Percentiles rank a stretch among this genome's conserved stretches.
These are phyloP conservation scores for Alternaria gansuensis DNA, from an alignment of 2,329 filamentous ascomycete species.

Conservation along the genomic window DNA sequence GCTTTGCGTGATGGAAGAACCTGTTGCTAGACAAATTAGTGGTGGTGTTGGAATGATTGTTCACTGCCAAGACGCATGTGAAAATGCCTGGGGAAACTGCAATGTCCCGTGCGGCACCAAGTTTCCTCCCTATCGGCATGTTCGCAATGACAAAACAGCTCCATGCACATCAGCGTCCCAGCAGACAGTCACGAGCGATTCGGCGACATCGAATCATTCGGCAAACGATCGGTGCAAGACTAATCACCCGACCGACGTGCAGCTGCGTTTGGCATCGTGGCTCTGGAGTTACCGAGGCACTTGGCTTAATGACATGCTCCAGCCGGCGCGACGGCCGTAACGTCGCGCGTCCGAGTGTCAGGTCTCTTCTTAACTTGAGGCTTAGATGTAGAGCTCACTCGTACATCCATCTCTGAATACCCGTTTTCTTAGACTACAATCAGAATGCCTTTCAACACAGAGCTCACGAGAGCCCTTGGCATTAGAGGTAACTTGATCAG, in stretches of 20 bases:
- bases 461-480: conserved; percentile 68
- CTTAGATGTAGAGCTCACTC: conserved; percentile 2
- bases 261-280: conserved; percentile 26
- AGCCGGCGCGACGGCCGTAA: conserved; percentile 24
- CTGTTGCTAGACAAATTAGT: too few relatives aligned
- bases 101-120: background rate
- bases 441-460: conserved; percentile 70
- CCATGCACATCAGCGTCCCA: background rate
- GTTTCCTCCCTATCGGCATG: background rate
- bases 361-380: conserved; percentile 14
- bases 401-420: background rate
- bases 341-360: conserved; percentile 19
- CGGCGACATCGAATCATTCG: conserved; percentile 25
- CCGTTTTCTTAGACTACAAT: conserved; percentile 4
- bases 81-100: conserved; percentile 1
- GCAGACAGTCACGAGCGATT: conserved; percentile 4
- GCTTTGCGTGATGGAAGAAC: background rate
- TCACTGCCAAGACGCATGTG: conserved; percentile 19
- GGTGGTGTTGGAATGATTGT: background rate
- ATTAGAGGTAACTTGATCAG: conserved; percentile 55
- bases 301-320: conserved; percentile 28
- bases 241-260: conserved; percentile 20
- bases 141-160: background rate
- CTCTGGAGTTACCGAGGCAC: conserved; percentile 41
- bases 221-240: conserved; percentile 1